Evolutionary conservation across 495 filamentous ascomycete genomes (phyloP), one percentile per base, ranked within the genome.

Genomic region (Neurospora sp.): DNA sequence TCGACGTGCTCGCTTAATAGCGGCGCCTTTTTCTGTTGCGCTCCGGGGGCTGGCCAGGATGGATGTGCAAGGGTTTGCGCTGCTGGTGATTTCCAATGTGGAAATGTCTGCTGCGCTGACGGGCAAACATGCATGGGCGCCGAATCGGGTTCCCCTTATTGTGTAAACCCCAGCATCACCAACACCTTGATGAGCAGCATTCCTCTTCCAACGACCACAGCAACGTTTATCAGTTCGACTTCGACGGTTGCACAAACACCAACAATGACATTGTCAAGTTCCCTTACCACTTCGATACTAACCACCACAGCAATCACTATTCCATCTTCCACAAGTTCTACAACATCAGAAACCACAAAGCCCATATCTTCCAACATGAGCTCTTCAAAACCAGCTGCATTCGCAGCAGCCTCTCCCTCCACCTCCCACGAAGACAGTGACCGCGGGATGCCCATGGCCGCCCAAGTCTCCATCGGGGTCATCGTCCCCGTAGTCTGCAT

Each of bases 11-110:
- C 74, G 6, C 18, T 72, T 42, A 12, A 70, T 44, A 44, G 68
- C 59, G 76, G 76, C 5, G 74, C 74, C 31, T 77, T 76, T 40
- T 72, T 76, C 46, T 77, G 76, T 35, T 77, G 76, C 46, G 68
- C 76, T 20, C 37, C 69, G 20, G 76, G 59, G 18, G 74, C 72
- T 10, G 70, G 46, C 40, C 31, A 69, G 4, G 70, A 48, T 4
- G 74, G 76, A 1, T 77, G 76, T 37, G 39, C 68, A 20, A 39
- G 76, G 20, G 76, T 76, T 27, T 77, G 76, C 70, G 74, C 74
- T 3, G 48, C n/a, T 2, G 76, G 76, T n/a, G 76, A 77, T 46
- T 76, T 77, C 70, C 69, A 77, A 59, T 77, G 76, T 53, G 76
- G 75, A 16, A 71, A 71, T 68, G 72, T 77, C 44, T 77, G 76